Conservation (phyloP, 2,329 filamentous ascomycete species). For the Hypoxylon sp. region DNA sequence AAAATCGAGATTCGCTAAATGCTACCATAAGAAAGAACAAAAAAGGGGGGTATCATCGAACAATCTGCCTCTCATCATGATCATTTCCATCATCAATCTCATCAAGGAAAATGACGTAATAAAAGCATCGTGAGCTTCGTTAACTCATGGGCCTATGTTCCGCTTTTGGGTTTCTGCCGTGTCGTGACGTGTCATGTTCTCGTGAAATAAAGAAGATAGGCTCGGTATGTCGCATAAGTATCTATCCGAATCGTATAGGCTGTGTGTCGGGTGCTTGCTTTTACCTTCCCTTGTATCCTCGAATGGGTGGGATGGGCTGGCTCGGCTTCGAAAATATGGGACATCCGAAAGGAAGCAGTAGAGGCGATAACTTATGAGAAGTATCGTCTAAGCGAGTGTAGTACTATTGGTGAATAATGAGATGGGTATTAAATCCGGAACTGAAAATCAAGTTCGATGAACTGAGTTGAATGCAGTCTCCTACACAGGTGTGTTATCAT, state of each 20-base stretch:
- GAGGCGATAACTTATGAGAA: neutral
- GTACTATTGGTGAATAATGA: neutral
- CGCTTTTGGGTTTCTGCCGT: constrained; percentile 10
- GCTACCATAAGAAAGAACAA: constrained; percentile 22
- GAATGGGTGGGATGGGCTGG: neutral
- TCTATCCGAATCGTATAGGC: neutral
- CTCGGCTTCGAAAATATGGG: constrained; percentile 23
- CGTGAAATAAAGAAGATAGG: neutral
- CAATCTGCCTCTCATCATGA: constrained; percentile 40
- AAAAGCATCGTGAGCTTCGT: constrained; percentile 32
- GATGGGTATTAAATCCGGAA: neutral
- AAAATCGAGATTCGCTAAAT: constrained; percentile 39
- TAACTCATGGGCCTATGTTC: constrained; percentile 18
- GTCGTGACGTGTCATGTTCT: constrained; percentile 23
- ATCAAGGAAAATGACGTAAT: constrained; percentile 20
- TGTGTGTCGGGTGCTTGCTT: neutral
- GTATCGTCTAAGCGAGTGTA: neutral
- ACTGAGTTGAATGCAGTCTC: neutral
- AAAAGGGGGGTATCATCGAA: constrained; percentile 39
- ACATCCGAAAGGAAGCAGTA: constrained; percentile 16
- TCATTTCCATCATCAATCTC: constrained; percentile 34
- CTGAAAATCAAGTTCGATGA: neutral
- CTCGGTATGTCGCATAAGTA: neutral
- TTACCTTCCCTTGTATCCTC: neutral
- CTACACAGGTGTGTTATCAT: neutral